Conservation (phyloP, 2,329 filamentous ascomycete species). For the Arthrobotrys megalospora region DNA sequence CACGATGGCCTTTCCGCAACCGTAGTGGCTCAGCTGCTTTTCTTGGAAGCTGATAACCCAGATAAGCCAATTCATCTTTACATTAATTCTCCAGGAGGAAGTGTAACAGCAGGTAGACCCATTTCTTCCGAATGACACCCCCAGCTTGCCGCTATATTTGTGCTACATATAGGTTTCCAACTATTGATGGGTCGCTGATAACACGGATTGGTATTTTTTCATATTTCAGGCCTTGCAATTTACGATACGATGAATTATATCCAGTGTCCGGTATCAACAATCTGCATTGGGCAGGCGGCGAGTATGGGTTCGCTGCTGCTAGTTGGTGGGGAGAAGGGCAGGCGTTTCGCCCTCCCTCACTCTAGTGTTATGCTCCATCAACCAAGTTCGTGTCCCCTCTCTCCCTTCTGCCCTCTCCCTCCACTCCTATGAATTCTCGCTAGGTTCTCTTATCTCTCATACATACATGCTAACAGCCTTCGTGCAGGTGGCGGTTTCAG, state of each 20-base stretch:
- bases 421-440: background rate
- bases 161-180: slow-evolving; percentile 19
- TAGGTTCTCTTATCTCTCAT: slow-evolving; percentile 3
- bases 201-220: slow-evolving; percentile 6
- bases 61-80: slow-evolving; percentile 97
- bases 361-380: slow-evolving; percentile 98
- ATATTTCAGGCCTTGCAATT: slow-evolving; percentile 78
- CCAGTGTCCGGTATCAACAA: slow-evolving; percentile 89
- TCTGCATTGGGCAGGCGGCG: slow-evolving; percentile 93
- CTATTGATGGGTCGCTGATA: background rate
- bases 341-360: slow-evolving; percentile 91
- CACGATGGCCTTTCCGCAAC: slow-evolving; percentile 92
- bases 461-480: slow-evolving; percentile 32
- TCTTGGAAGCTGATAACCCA: slow-evolving; percentile 96
- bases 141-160: background rate
- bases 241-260: slow-evolving; percentile 99
- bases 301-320: slow-evolving; percentile 94
- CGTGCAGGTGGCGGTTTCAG: slow-evolving; percentile 71
- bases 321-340: slow-evolving; percentile 85
- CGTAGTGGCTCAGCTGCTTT: slow-evolving; percentile 94
- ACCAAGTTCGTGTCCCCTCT: slow-evolving; percentile 70
- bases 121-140: background rate
- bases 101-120: slow-evolving; percentile 78
- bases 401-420: background rate
- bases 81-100: slow-evolving; percentile 96